Conservation (phyloP, 371 early-diverging fungal species). For the Mucor plumbeus region DNA sequence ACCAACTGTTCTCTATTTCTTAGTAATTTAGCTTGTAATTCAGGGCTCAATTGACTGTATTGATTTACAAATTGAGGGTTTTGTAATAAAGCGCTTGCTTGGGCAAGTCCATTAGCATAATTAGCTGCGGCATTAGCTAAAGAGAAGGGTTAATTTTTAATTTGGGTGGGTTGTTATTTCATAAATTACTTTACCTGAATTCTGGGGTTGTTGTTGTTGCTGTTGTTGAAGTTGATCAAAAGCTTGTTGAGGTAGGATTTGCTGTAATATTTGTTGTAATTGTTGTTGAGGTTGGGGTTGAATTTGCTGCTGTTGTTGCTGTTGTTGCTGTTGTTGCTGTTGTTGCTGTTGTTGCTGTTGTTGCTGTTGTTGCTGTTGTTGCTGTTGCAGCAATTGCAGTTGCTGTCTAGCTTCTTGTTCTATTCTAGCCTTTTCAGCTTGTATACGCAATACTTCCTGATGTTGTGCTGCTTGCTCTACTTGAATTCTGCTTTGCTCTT, state of each 20-base stretch:
- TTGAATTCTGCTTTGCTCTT: constrained; percentile 48
- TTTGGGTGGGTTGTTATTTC: background rate
- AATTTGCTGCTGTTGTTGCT: constrained; percentile 10
- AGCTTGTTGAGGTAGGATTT: constrained; percentile 23
- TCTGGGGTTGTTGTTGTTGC: constrained; percentile 5
- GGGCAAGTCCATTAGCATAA: constrained; percentile 40
- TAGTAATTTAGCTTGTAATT: constrained; percentile 38
- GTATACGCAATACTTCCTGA: constrained; percentile 45
- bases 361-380: no score
- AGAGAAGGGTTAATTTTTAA: background rate
- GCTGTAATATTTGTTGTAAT: constrained; percentile 11
- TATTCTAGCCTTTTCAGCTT: constrained; percentile 43
- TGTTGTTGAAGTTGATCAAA: constrained; percentile 16
- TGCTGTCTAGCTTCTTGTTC: constrained; percentile 25
- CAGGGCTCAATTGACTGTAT: constrained; percentile 44
- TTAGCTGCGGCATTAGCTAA: constrained; percentile 13
- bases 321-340: constrained; percentile 8
- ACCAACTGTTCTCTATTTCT: constrained; percentile 43
- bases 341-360: background rate
- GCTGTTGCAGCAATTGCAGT: no score
- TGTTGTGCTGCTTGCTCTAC: constrained; percentile 52
- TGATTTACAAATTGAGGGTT: constrained; percentile 42
- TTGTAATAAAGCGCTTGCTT: constrained; percentile 42
- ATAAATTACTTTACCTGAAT: background rate
- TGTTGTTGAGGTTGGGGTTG: constrained; percentile 1